Base-by-base conservation (phyloP, 2,329 filamentous ascomycete species). In the Ophiosphaerella narmari region DNA sequence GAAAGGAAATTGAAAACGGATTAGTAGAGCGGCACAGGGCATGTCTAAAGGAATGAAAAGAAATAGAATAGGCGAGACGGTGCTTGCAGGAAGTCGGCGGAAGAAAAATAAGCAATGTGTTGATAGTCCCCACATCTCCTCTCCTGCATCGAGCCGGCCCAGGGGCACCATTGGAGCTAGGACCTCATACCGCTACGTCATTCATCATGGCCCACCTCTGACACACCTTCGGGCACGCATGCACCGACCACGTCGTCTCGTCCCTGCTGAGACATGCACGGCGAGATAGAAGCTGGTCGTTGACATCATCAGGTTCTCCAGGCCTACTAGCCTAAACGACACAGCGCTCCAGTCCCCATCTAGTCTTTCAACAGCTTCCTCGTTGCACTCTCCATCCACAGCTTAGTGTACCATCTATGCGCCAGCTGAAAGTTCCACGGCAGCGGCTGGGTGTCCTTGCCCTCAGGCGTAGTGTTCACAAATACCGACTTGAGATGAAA, bases 351-450 rank as follows among this genome's bases (percentile, higher is more conserved):
- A 21, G 18, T 34, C 33, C 33, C 34, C 24, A 55, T 23, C 52
- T 21, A 46, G n/a, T 53, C 52, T 34, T 58, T 60, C 54, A 73
- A 45, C 55, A 75, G 42, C 42, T 71, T 74, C 52, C 71, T 54
- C 5, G 72, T 72, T 31, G 71, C 72, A 14, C 71, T 71, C 59
- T 75, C 73, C 72, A 75, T 74, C 73, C 71, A 74, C 18, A 75
- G 55, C 58, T 74, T 74, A 0, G 71, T 72, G 36, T 74, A 74
- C 59, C 66, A 59, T 35, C 67, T 58, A 54, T 74, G 73, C 37
- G 61, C 49, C 26, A 65, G 56, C 48, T 72, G 64, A 39, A 74
- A 66, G 6, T 45, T 50, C 59, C 54, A 60, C 1, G 72, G 69
- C 49, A 70, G 47, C 16, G 66, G 63, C 40, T 59, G 47, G 1